Conservation (phyloP, 768 basidiomycete species). For the Kwoniella europaea region DNA sequence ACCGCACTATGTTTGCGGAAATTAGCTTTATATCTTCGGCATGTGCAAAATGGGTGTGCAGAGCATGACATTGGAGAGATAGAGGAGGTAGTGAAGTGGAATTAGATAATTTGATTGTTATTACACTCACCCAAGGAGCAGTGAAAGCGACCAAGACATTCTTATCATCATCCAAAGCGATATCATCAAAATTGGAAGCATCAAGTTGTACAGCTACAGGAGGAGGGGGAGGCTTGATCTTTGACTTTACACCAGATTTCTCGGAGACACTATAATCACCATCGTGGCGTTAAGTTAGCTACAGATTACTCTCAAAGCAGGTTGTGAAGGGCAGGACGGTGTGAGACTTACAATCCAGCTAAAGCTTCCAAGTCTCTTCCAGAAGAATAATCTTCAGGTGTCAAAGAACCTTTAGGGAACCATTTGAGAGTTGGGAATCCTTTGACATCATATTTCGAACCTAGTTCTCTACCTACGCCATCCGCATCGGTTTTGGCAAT, state of each 20-base stretch:
- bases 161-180: slow-evolving; percentile 73
- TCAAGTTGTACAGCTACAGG: slow-evolving; percentile 73
- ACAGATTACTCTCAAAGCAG: no score
- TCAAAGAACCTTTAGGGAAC: slow-evolving; percentile 73
- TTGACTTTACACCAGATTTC: slow-evolving; percentile 83
- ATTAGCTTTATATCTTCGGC: slow-evolving; percentile 14
- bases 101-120: background rate
- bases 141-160: slow-evolving; percentile 75
- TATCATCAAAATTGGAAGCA: slow-evolving; percentile 72
- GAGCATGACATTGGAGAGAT: background rate
- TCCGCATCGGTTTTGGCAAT: slow-evolving; percentile 94
- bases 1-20: slow-evolving; percentile 72
- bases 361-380: slow-evolving; percentile 82
- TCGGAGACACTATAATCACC: slow-evolving; percentile 67
- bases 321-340: no score
- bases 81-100: background rate
- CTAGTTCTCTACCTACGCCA: slow-evolving; percentile 77
- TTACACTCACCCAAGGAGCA: slow-evolving; percentile 60
- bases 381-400: slow-evolving; percentile 70
- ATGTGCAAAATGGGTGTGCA: background rate
- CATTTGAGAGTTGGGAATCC: slow-evolving; percentile 92
- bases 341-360: slow-evolving; percentile 76
- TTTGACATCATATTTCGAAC: slow-evolving; percentile 73
- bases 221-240: slow-evolving; percentile 80
- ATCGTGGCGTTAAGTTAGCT: background rate